Percentiles rank a stretch among this genome's conserved stretches.
These are phyloP conservation scores for Phyllosticta capitalensis DNA, from an alignment of 2,329 filamentous ascomycete species.

Conservation along the genomic window DNA sequence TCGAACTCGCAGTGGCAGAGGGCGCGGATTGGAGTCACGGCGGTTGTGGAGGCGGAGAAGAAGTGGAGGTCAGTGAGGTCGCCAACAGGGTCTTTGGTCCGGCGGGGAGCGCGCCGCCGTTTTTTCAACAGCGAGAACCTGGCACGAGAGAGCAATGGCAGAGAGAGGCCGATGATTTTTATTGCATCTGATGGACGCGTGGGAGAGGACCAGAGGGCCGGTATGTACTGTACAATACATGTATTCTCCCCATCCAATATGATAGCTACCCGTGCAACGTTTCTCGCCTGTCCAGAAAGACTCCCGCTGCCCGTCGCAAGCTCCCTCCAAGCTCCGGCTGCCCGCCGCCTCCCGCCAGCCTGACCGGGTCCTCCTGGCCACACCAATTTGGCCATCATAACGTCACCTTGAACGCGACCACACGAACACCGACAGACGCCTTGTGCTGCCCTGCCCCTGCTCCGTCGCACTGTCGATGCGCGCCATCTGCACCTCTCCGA, in stretches of 20 bases:
- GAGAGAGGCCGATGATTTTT: neutral
- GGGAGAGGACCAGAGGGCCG: neutral
- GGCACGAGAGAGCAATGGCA: neutral
- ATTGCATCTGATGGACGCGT: neutral
- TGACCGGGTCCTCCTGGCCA: neutral
- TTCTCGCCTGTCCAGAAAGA: neutral
- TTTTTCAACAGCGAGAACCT: neutral
- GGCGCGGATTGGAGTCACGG: conserved; percentile 3
- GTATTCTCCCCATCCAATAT: too few species aligned
- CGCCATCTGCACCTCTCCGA: neutral
- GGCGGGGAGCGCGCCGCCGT: neutral
- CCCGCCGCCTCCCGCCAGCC: neutral
- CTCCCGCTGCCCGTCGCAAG: neutral
- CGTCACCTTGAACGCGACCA: neutral
- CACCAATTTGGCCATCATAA: neutral
- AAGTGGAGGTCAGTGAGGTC: neutral
- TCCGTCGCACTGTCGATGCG: neutral
- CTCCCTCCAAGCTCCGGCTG: neutral
- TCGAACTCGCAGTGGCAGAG: neutral
- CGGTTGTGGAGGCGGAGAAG: neutral
- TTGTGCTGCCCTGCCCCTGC: neutral
- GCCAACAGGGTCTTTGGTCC: neutral
- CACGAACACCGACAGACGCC: neutral
- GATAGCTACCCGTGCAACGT: neutral
- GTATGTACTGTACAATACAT: neutral